Evolutionary conservation across 345 rosid species (phyloP).

Genomic region (Linum usitatissimum): DNA sequence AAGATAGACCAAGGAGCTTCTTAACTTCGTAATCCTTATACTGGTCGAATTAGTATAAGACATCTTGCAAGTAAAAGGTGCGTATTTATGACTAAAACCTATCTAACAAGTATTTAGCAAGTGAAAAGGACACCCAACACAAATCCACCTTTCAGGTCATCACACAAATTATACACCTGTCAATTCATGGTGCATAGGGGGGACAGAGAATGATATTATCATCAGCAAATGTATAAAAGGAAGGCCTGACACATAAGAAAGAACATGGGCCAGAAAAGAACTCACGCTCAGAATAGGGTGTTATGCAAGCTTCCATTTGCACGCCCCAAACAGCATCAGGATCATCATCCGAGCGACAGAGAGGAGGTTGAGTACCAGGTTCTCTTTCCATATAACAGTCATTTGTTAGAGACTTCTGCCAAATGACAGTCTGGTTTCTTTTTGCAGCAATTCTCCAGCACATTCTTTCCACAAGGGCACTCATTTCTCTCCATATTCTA

Average conservation of each 20-base stretch:
- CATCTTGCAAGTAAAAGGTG: no score
- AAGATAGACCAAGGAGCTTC: no score
- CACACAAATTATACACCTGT: no score
- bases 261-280: conserved; percentile 9
- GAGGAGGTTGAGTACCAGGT: conserved; percentile 81
- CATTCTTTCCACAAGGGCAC: conserved; percentile 82
- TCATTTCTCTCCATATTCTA: conserved; percentile 91
- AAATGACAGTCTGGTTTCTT: conserved; percentile 90
- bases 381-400: conserved; percentile 78
- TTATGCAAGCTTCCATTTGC: conserved; percentile 86
- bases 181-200: no score
- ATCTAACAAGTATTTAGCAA: no score
- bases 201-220: background rate
- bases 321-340: conserved; percentile 87
- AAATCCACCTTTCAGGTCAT: no score
- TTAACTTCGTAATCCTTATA: no score
- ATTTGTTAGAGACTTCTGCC: conserved; percentile 89
- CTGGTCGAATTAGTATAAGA: no score
- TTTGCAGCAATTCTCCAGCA: conserved; percentile 92
- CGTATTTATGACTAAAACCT: no score
- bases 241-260: conserved; percentile 3
- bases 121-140: no score
- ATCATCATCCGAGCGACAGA: conserved; percentile 77
- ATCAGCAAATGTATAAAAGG: background rate
- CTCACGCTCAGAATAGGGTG: conserved; percentile 85